A percentile compares a stretch with the other conserved stretches of the same genome.
These are phyloP conservation scores for Backusella circina DNA, from an alignment of 192 early-diverging fungal species.

Conservation along the genomic window DNA sequence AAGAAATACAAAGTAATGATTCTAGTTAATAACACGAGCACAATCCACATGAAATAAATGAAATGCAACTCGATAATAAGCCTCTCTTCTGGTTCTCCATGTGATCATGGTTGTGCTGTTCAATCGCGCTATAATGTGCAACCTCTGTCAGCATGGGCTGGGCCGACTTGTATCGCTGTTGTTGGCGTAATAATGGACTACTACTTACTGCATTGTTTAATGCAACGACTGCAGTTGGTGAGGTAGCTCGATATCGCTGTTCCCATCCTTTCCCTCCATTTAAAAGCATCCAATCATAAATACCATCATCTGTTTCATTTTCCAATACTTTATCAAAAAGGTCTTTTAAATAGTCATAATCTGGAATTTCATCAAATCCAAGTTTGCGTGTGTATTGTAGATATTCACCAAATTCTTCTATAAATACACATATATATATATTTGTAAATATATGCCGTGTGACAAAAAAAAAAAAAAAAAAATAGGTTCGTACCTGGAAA, in stretches of 20 bases:
- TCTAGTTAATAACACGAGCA: not conserved
- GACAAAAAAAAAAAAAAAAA: not conserved
- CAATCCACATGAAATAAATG: slow-evolving; percentile 7
- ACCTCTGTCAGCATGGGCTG: slow-evolving; percentile 7
- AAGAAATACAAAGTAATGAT: not conserved
- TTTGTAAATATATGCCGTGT: not conserved
- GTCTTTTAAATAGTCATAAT: slow-evolving; percentile 87
- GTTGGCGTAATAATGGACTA: not conserved
- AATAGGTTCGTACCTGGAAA: slow-evolving; percentile 58
- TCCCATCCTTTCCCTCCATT: slow-evolving; percentile 54
- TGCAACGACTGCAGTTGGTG: not conserved
- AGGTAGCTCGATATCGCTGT: not conserved
- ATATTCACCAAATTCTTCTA: slow-evolving; percentile 86
- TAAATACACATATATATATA: too few relatives aligned
- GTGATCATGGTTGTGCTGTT: not conserved
- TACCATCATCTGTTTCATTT: slow-evolving; percentile 80
- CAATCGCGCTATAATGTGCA: slow-evolving; percentile 1
- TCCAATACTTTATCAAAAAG: slow-evolving; percentile 78
- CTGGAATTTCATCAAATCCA: slow-evolving; percentile 91
- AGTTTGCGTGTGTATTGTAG: slow-evolving; percentile 85
- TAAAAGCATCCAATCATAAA: slow-evolving; percentile 90
- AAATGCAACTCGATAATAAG: not conserved
- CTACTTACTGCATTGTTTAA: slow-evolving; percentile 11
- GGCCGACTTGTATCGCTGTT: not conserved
- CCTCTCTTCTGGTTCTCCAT: not conserved